Base-by-base conservation (phyloP, 2,329 filamentous ascomycete species). In the Kalmusia sp. region DNA sequence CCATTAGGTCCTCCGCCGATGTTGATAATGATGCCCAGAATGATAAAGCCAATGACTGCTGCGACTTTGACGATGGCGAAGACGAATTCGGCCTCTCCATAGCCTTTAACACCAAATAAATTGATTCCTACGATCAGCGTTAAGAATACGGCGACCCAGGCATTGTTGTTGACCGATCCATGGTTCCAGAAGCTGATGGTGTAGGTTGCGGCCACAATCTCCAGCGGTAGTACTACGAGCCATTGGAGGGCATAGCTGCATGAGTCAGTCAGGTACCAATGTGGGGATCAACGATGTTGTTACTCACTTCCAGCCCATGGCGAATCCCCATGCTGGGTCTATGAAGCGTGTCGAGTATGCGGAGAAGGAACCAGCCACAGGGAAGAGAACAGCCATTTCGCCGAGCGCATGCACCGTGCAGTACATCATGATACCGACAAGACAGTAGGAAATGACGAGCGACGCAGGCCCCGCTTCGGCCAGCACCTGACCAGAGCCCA, bases 321-420 rank as follows among this genome's bases (percentile, higher is more conserved):
- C 91, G 69, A 96, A 96, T 0, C 92, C 92, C 92, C 92, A 96
- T 0, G 93, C 93, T 1, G 93, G 93, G 68, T 97, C 92, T 15
- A 98, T 76, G 67, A 98, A 97, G 15, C 93, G 86, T 25, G 92
- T 96, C 15, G 93, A 95, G 77, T 93, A 97, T 6, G 92, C 88
- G 1, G 92, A 91, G 71, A 97, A 98, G 3, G 92, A 96, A 51
- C 93, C 93, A 19, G 93, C 90, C 21, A 97, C 89, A 3, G 93
- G 93, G 64, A 93, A 97, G 11, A 92, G 78, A 15, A 97, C 92
- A 14, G 93, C 91, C 75, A 98, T 85, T 75, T 98, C 93, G 58
- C 93, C 93, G 22, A 98, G 81, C 0, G 92, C 92, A 69, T 97
- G 93, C 27, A 96, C 90, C 1, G 92, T 96, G 72, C 90, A 95